phyloP scores from a whole-genome alignment of 2,329 filamentous ascomycete species.

The Xylariales sp. region DNA sequence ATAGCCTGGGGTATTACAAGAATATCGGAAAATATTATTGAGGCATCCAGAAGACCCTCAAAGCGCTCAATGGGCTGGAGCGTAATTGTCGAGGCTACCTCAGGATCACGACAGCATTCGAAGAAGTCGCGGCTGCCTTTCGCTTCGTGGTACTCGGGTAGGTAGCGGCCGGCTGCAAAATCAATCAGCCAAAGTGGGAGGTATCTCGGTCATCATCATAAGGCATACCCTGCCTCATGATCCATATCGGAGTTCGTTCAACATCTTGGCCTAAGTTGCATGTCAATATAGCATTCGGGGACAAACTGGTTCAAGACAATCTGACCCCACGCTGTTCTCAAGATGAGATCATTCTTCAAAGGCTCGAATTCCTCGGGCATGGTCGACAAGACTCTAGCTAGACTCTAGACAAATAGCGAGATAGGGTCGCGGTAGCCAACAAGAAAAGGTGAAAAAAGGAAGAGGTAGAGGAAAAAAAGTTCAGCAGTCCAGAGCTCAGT shows the following conservation, averaged over 20 bases:
- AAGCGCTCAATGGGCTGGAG: constrained; percentile 93
- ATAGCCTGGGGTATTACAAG: constrained; percentile 96
- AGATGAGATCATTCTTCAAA: constrained; percentile 85
- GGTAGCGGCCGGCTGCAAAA: constrained; percentile 78
- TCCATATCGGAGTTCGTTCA: constrained; percentile 93
- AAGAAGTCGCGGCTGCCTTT: constrained; percentile 94
- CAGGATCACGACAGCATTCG: constrained; percentile 89
- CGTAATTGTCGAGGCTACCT: constrained; percentile 88
- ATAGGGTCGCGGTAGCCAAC: too few relatives aligned
- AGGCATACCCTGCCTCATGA: constrained; percentile 89
- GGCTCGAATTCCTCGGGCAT: constrained; percentile 75
- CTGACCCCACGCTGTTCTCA: constrained; percentile 82
- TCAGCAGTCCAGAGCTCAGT: too few relatives aligned
- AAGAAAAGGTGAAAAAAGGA: too few relatives aligned
- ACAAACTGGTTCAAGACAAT: constrained; percentile 11
- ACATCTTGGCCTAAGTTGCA: constrained; percentile 69
- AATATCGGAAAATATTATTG: constrained; percentile 99
- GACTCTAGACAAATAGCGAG: too few relatives aligned
- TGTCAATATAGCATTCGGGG: neutral
- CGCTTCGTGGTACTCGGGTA: constrained; percentile 94
- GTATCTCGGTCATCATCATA: neutral
- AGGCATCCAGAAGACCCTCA: constrained; percentile 84
- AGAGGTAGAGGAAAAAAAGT: too few relatives aligned
- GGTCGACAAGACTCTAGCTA: constrained; percentile 21
- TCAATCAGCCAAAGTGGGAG: constrained; percentile 1